phyloP scores from a whole-genome alignment of 352 stramenopile species.

The Globisporangium camurandrum region DNA sequence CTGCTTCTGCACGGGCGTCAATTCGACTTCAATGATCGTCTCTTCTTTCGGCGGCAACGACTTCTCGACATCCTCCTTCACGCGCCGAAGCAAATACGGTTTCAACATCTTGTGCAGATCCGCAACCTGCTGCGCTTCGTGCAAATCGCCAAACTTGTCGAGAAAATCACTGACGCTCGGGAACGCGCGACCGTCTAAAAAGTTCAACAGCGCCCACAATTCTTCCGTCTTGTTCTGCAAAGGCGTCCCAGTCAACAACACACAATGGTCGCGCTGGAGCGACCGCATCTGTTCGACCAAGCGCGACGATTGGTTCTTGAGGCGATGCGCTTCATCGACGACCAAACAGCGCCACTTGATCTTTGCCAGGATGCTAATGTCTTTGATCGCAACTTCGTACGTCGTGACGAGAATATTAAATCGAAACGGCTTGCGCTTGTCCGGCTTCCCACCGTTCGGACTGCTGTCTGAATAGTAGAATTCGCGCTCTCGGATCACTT shows the following conservation, averaged over 20 bases:
- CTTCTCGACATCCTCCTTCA: slow-evolving; percentile 90
- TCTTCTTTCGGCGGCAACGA: slow-evolving; percentile 84
- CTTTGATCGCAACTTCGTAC: slow-evolving; percentile 88
- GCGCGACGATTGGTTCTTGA: slow-evolving; percentile 85
- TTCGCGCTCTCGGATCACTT: slow-evolving; percentile 94
- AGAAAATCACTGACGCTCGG: slow-evolving; percentile 91
- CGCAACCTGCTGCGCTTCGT: slow-evolving; percentile 83
- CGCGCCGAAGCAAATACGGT: slow-evolving; percentile 80
- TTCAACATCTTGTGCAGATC: slow-evolving; percentile 89
- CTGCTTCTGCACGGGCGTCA: slow-evolving; percentile 87
- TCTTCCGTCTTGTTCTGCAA: slow-evolving; percentile 99
- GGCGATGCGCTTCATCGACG: slow-evolving; percentile 84
- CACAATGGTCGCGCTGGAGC: slow-evolving; percentile 71
- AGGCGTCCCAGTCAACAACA: slow-evolving; percentile 82
- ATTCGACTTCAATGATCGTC: slow-evolving; percentile 88
- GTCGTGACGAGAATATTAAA: slow-evolving; percentile 89
- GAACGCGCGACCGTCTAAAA: slow-evolving; percentile 94
- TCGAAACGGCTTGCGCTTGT: slow-evolving; percentile 83
- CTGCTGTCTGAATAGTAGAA: slow-evolving; percentile 90
- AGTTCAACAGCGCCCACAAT: slow-evolving; percentile 99
- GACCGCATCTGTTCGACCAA: slow-evolving; percentile 83
- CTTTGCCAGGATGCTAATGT: slow-evolving; percentile 90
- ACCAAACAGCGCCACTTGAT: slow-evolving; percentile 90
- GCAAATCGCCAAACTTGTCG: slow-evolving; percentile 85
- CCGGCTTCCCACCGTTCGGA: slow-evolving; percentile 38